Conservation (phyloP, 306 rosid species). For the Begonia fuchsioides region DNA sequence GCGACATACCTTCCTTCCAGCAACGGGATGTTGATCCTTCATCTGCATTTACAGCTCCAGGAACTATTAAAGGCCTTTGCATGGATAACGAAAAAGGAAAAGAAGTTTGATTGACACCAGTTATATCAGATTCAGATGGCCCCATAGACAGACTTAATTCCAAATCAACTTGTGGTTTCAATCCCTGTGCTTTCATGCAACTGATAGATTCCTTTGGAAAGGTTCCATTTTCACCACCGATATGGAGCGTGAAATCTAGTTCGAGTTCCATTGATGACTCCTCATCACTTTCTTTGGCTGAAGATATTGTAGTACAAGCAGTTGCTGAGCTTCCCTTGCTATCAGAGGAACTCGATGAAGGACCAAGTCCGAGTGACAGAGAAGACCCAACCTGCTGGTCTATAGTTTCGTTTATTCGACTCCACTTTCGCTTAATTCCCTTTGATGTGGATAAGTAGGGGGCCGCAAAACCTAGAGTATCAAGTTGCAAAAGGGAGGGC, state of each 20-base stretch:
- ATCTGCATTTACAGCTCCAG: too few species aligned
- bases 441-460: constrained; percentile 20
- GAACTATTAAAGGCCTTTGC: too few species aligned
- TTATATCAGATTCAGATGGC: constrained; percentile 41
- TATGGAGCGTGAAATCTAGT: constrained; percentile 42
- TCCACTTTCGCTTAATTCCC: constrained; percentile 67
- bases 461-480: constrained; percentile 37
- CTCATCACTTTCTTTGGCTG: constrained; percentile 65
- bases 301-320: constrained; percentile 63
- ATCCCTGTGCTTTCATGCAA: constrained; percentile 22
- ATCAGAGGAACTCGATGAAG: constrained; percentile 55
- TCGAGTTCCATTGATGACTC: constrained; percentile 66
- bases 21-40: too few species aligned
- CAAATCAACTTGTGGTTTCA: constrained; percentile 45
- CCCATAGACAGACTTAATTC: constrained; percentile 67
- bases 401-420: constrained; percentile 25
- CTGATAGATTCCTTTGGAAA: constrained; percentile 24
- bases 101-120: too few species aligned
- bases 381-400: constrained; percentile 42
- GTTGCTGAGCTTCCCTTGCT: constrained; percentile 75
- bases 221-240: constrained; percentile 42
- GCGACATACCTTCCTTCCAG: too few species aligned
- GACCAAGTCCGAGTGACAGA: constrained; percentile 62
- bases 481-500: constrained; percentile 10
- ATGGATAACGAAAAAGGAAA: too few species aligned